Conservation (phyloP, 768 basidiomycete genomes). For the Boletus huronensis region DNA sequence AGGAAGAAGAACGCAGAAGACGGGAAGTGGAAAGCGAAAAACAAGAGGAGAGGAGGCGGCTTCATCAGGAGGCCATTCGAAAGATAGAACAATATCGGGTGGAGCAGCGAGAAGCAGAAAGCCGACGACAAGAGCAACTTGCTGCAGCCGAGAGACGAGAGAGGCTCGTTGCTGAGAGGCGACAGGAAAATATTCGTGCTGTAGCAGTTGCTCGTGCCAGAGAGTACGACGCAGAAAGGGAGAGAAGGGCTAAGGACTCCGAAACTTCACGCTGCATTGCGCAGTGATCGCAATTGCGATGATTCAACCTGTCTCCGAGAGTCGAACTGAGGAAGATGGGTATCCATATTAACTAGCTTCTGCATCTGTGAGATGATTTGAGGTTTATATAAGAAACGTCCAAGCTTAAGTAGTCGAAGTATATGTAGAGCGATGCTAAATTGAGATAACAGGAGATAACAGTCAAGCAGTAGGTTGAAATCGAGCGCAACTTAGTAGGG, state of each 20-base stretch:
- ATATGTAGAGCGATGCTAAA: not conserved
- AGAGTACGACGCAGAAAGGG: not conserved
- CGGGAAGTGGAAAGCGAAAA: too few relatives aligned
- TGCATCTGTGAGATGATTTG: not conserved
- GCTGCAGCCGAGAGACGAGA: not conserved
- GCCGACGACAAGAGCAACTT: not conserved
- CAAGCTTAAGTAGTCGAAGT: not conserved
- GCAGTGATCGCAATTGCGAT: not conserved
- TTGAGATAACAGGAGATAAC: not conserved
- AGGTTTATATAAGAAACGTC: too few relatives aligned
- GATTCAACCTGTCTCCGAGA: not conserved
- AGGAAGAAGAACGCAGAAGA: too few relatives aligned
- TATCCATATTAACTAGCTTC: not conserved
- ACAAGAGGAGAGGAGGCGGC: not conserved
- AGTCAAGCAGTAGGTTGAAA: not conserved
- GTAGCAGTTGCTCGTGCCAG: not conserved
- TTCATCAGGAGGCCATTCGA: not conserved
- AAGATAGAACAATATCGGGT: not conserved
- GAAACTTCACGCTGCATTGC: not conserved
- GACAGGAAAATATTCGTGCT: not conserved
- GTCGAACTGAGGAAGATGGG: not conserved
- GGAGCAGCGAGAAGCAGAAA: slow-evolving; percentile 27
- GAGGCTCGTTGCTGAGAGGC: not conserved
- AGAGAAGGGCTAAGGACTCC: not conserved
- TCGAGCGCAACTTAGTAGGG: too few relatives aligned